phyloP scores from a whole-genome alignment of 352 stramenopile genomes.

The Phytophthora ohioensis region DNA sequence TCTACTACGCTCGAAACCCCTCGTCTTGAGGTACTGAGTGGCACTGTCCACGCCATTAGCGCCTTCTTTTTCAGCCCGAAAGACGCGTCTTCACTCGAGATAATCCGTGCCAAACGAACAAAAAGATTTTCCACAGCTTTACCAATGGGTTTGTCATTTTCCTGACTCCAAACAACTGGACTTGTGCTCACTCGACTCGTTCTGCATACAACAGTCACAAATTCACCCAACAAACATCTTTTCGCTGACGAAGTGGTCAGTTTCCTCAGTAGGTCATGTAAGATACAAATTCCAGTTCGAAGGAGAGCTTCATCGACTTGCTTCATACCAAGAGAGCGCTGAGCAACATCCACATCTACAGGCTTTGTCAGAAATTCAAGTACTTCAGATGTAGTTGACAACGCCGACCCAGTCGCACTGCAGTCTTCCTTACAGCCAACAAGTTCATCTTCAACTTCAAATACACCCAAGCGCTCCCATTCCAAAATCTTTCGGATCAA shows the following conservation, averaged over 20 bases:
- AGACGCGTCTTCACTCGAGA: constrained; percentile 49
- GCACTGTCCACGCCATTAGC: constrained; percentile 51
- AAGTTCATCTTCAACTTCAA: constrained; percentile 65
- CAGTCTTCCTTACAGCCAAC: constrained; percentile 13
- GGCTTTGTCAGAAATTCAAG: constrained; percentile 30
- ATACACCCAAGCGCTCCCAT: constrained; percentile 58
- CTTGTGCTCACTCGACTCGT: not conserved
- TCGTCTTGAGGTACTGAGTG: constrained; percentile 17
- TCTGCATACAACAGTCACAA: constrained; percentile 27
- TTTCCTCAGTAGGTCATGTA: constrained; percentile 65
- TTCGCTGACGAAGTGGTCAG: constrained; percentile 56
- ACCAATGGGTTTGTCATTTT: constrained; percentile 14
- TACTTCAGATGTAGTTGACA: constrained; percentile 18
- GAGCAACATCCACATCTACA: constrained; percentile 10
- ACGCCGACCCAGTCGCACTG: not conserved
- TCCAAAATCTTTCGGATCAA: constrained; percentile 41
- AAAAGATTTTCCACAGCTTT: constrained; percentile 67
- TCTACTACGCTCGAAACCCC: constrained; percentile 4
- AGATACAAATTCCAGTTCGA: constrained; percentile 48
- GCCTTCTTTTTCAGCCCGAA: constrained; percentile 55
- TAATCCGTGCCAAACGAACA: constrained; percentile 50
- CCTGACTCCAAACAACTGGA: constrained; percentile 3
- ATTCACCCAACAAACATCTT: constrained; percentile 48
- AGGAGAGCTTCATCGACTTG: constrained; percentile 30
- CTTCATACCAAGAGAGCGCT: constrained; percentile 13